Conservation (phyloP, 2,329 filamentous ascomycete species). For the Hypoxylon sp. region DNA sequence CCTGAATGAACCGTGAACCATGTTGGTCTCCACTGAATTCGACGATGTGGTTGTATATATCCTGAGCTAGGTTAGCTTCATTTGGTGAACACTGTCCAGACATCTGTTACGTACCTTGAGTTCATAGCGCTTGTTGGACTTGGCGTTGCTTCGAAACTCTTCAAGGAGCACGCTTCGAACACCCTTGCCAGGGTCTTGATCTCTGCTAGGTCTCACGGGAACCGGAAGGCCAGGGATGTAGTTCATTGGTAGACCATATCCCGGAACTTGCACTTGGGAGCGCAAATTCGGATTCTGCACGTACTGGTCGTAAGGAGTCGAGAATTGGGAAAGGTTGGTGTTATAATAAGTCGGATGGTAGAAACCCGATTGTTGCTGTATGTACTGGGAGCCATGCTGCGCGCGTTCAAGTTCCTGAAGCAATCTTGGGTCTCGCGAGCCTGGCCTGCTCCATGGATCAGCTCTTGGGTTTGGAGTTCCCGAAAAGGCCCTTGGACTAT, state of each 20-base stretch:
- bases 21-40: slow-evolving; percentile 97
- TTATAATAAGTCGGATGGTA: slow-evolving; percentile 57
- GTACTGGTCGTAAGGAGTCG: slow-evolving; percentile 56
- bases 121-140: slow-evolving; percentile 81
- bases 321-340: slow-evolving; percentile 57
- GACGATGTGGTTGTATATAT: slow-evolving; percentile 88
- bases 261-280: slow-evolving; percentile 54
- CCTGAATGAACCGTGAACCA: slow-evolving; percentile 94
- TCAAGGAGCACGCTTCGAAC: slow-evolving; percentile 81
- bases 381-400: slow-evolving; percentile 31
- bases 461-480: slow-evolving; percentile 51
- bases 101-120: slow-evolving; percentile 71
- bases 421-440: slow-evolving; percentile 55
- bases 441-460: slow-evolving; percentile 59
- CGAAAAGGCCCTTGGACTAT: slow-evolving; percentile 53
- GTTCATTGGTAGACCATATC: slow-evolving; percentile 54
- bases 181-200: slow-evolving; percentile 71
- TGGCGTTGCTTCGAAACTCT: slow-evolving; percentile 83
- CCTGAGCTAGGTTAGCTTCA: slow-evolving; percentile 59
- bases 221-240: slow-evolving; percentile 50
- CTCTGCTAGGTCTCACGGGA: slow-evolving; percentile 61
- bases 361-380: slow-evolving; percentile 52
- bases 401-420: slow-evolving; percentile 57
- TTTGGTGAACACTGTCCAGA: neutral
- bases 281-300: slow-evolving; percentile 55